Conservation (phyloP, 2,329 filamentous ascomycete species). For the Phialophora macrospora region DNA sequence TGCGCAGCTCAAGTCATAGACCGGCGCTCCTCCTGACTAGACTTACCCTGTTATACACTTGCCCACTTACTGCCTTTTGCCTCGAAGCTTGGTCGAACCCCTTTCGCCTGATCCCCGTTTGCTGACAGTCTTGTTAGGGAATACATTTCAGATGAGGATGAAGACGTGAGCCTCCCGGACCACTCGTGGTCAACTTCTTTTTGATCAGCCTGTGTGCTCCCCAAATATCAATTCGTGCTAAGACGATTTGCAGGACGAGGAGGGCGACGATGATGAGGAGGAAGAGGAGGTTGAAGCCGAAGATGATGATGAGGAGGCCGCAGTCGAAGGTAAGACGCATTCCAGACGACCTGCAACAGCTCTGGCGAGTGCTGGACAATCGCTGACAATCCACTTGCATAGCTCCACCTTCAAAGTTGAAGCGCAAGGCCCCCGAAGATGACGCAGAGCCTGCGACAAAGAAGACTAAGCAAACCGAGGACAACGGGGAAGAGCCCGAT, state of each 20-base stretch:
- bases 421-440: slow-evolving; percentile 37
- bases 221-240: slow-evolving; percentile 40
- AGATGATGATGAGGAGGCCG: slow-evolving; percentile 33
- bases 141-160: slow-evolving; percentile 44
- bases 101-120: background rate
- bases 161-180: slow-evolving; percentile 32
- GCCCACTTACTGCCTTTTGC: background rate
- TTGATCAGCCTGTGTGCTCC: slow-evolving; percentile 38
- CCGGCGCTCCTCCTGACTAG: background rate
- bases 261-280: slow-evolving; percentile 44
- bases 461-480: slow-evolving; percentile 34
- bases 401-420: slow-evolving; percentile 32
- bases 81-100: background rate
- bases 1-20: background rate
- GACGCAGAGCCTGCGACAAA: slow-evolving; percentile 33
- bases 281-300: slow-evolving; percentile 34
- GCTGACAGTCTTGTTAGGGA: background rate
- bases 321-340: slow-evolving; percentile 29
- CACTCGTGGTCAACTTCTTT: background rate
- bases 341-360: background rate
- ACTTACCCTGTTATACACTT: background rate
- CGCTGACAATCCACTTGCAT: slow-evolving; percentile 15
- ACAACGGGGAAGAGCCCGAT: slow-evolving; percentile 30
- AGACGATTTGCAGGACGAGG: slow-evolving; percentile 37
- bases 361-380: slow-evolving; percentile 2